Evolutionary conservation across 2,329 filamentous ascomycete genomes (phyloP).

Genomic region (Fusarium goolgardi): DNA sequence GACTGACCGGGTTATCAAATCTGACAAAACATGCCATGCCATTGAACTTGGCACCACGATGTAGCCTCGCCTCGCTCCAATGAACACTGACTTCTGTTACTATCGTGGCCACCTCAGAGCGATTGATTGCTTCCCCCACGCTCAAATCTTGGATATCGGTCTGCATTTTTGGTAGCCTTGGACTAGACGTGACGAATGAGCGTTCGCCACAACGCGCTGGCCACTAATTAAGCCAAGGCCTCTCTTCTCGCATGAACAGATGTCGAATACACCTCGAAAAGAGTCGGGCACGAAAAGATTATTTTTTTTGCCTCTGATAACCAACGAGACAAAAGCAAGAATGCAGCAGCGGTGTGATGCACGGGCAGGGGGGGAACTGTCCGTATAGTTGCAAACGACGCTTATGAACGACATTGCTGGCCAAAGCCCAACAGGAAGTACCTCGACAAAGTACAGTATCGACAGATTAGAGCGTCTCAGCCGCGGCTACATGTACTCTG

Average conservation of each 20-base stretch:
- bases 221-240: conserved; percentile 33
- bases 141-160: conserved; percentile 13
- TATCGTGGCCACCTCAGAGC: conserved; percentile 37
- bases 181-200: conserved; percentile 39
- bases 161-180: conserved; percentile 25
- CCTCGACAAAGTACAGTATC: conserved; percentile 16
- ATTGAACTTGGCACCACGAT: conserved; percentile 22
- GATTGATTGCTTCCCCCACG: conserved; percentile 20
- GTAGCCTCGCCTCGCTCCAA: conserved; percentile 39
- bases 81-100: not conserved
- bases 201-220: conserved; percentile 44
- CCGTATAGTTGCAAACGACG: not conserved
- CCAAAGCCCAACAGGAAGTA: not conserved
- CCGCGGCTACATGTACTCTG: conserved; percentile 6
- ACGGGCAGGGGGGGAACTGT: conserved; percentile 15
- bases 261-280: conserved; percentile 30
- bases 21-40: conserved; percentile 9
- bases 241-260: conserved; percentile 1
- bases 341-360: conserved; percentile 31
- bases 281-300: conserved; percentile 3
- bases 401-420: not conserved
- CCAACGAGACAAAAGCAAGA: conserved; percentile 19
- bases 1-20: not conserved
- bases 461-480: conserved; percentile 1
- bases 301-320: conserved; percentile 12